Percentiles rank a stretch among this genome's conserved stretches.
These are phyloP conservation scores for Parafenestella ontariensis DNA, from an alignment of 2,329 filamentous ascomycete species.

Conservation along the genomic window DNA sequence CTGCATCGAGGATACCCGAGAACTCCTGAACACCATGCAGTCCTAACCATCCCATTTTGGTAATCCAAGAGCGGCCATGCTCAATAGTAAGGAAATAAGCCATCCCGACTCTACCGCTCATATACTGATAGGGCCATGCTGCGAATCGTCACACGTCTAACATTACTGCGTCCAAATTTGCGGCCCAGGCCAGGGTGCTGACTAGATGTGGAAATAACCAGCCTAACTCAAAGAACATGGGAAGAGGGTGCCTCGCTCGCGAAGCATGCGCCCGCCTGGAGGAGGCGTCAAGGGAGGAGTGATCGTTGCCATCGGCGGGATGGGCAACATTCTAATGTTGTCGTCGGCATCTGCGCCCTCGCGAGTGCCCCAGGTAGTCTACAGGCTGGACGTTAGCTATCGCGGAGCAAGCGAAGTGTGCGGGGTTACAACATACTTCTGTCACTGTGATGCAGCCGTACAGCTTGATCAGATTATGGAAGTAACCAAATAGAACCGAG, in stretches of 20 bases:
- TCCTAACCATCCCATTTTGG: conserved; percentile 41
- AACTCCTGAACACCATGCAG: conserved; percentile 41
- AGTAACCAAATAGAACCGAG: conserved; percentile 91
- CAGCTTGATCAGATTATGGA: conserved; percentile 91
- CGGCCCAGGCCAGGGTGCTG: conserved; percentile 33
- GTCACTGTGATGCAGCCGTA: conserved; percentile 78
- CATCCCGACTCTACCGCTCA: conserved; percentile 29
- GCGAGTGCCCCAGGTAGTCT: conserved; percentile 97
- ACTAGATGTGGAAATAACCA: conserved; percentile 29
- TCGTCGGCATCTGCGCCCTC: conserved; percentile 84
- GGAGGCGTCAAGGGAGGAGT: conserved; percentile 45
- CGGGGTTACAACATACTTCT: conserved; percentile 41
- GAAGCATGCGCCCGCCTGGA: conserved; percentile 43
- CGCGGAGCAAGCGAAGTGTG: conserved; percentile 29
- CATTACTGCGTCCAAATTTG: conserved; percentile 41
- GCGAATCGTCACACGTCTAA: conserved; percentile 44
- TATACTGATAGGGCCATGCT: conserved; percentile 28
- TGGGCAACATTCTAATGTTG: conserved; percentile 50
- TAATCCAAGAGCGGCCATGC: conserved; percentile 39
- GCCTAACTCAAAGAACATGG: conserved; percentile 38
- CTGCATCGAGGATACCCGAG: conserved; percentile 27
- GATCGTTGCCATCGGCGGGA: conserved; percentile 41
- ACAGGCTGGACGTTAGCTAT: conserved; percentile 25
- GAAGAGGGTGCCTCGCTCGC: conserved; percentile 43
- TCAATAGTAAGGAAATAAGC: conserved; percentile 26